Evolutionary conservation across 768 basidiomycete genomes (phyloP).

Genomic region (Scleroderma citrinum): DNA sequence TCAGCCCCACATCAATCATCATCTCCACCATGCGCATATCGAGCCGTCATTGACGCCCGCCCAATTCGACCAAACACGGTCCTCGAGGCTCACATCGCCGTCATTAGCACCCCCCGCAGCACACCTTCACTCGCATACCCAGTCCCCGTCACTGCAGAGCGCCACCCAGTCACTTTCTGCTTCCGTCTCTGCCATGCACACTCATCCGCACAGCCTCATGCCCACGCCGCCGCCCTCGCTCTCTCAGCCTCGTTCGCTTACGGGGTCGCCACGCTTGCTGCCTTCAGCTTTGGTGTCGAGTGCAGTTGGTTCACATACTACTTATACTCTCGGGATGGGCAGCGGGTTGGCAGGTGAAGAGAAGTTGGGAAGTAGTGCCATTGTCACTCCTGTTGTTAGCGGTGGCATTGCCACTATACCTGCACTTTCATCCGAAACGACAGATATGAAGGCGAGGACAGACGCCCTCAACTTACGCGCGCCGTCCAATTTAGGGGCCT

Average conservation of each 20-base stretch:
- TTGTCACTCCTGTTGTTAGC: background rate
- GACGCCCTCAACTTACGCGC: slow-evolving; percentile 23
- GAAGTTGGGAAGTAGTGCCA: background rate
- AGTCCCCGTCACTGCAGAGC: slow-evolving; percentile 17
- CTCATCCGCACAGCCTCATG: slow-evolving; percentile 13
- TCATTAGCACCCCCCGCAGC: slow-evolving; percentile 12
- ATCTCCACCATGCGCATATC: background rate
- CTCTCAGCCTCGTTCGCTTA: slow-evolving; percentile 24
- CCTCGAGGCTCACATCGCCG: slow-evolving; percentile 22
- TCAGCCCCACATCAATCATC: slow-evolving; percentile 20
- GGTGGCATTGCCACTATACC: background rate
- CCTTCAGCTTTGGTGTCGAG: slow-evolving; percentile 20
- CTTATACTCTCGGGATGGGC: background rate
- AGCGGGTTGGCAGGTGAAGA: background rate
- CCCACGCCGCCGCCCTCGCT: slow-evolving; percentile 17
- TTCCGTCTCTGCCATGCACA: background rate
- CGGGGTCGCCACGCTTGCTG: slow-evolving; percentile 21
- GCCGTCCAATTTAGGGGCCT: slow-evolving; percentile 11
- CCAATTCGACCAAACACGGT: slow-evolving; percentile 23
- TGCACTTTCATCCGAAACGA: background rate
- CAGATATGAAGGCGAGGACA: background rate
- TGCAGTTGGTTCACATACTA: slow-evolving; percentile 11
- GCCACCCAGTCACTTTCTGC: slow-evolving; percentile 11
- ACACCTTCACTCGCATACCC: slow-evolving; percentile 8
- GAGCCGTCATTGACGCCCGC: slow-evolving; percentile 13